Evolutionary conservation across 176 grass and related monocot genomes (phyloP), one percentile per base, ranked within the genome.

Genomic region (Musa acuminata): DNA sequence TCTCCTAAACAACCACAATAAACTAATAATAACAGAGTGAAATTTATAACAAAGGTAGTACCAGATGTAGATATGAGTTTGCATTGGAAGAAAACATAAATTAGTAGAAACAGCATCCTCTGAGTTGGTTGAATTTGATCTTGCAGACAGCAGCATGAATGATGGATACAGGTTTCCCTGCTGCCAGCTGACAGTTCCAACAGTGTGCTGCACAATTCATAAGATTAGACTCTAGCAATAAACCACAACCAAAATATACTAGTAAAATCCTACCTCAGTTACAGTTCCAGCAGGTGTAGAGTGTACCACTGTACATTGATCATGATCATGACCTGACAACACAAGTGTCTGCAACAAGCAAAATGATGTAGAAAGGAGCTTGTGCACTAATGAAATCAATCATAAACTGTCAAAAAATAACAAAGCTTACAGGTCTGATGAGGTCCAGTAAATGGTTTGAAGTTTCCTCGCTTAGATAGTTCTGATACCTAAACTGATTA

Each of bases 61-160:
- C 95, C 90, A 89, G 76, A 98, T 72, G 82, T 98, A 98, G 72
- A 98, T 91, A 80, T 94, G 88, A 82, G 88, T 91, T 91, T 98
- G 95, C 78, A 85, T 73, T 55, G 95, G 95, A 82, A 98, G 88
- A 82, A 87, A 93, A 75, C 95, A 98, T 62, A 98, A 86, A 85
- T 80, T 80, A 9, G 86, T 86, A 48, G 76, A 72, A 78, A 94
- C 78, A 52, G 68, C 82, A 19, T 82, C 67, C 75, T 88, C 77
- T 85, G 72, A 17, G 72, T 84, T 82, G 76, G 84, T 87, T 76
- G 16, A 80, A 66, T 70, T 66, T 84, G 83, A 83, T 66, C 75
- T 77, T 72, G 81, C 82, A 79, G 90, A 91, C 59, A 98, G 49
- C 75, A 98, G 80, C 95, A 98, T 98, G 86, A 98, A 98, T 77